These are phyloP conservation scores for Phytophthora fragariaefolia DNA, from an alignment of 352 stramenopile species.

Conservation along the genomic window DNA sequence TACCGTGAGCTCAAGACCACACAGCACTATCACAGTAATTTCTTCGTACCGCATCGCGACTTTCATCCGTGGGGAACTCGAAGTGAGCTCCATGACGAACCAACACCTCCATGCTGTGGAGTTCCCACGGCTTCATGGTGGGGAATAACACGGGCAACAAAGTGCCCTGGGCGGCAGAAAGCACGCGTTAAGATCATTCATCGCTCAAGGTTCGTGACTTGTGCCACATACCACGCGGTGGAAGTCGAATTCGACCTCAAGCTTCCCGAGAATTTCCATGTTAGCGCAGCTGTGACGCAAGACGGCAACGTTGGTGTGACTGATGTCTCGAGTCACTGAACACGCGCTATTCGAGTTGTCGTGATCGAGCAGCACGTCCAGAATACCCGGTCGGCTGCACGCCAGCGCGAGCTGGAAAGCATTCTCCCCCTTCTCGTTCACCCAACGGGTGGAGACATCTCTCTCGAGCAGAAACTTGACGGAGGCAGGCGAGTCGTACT, in stretches of 20 bases:
- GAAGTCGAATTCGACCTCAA: background rate
- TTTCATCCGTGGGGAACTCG: conserved; percentile 22
- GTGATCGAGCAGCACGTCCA: conserved; percentile 21
- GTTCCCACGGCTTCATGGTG: conserved; percentile 4
- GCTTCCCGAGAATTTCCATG: background rate
- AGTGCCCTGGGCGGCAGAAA: background rate
- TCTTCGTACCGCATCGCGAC: conserved; percentile 23
- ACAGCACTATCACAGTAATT: no score
- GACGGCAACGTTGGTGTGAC: background rate
- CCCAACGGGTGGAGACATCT: conserved; percentile 14
- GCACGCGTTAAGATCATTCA: background rate
- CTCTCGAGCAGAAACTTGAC: conserved; percentile 19
- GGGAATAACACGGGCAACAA: background rate
- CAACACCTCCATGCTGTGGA: conserved; percentile 29
- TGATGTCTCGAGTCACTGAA: background rate
- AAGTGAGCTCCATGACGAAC: conserved; percentile 27
- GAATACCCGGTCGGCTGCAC: conserved; percentile 15
- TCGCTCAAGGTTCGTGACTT: background rate
- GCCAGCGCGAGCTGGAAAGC: conserved; percentile 19
- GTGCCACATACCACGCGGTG: background rate
- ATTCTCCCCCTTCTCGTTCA: conserved; percentile 15
- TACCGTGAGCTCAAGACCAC: background rate
- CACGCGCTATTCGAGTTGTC: background rate
- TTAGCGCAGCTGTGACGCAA: background rate
- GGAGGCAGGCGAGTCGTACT: conserved; percentile 26